Base-by-base conservation (phyloP, 73 alveolate genomes). In the Blepharisma japonicum region DNA sequence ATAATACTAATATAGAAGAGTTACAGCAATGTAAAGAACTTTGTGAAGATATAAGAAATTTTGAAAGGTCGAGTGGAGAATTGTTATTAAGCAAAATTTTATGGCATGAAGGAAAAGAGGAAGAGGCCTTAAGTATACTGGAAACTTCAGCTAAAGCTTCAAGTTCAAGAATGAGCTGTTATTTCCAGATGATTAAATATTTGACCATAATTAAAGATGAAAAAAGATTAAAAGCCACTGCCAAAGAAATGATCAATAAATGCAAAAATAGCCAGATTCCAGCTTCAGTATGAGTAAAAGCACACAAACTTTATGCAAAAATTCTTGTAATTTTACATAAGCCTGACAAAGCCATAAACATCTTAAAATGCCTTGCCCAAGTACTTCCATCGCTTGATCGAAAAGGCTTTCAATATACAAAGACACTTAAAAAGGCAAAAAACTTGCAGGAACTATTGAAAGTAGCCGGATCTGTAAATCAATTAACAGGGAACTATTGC, bases 321-420 rank as follows among this genome's bases (percentile, higher is more conserved):
- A 14, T 14, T 1, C 47, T 61, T 20, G 39, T 61, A 9, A 20
- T 14, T 14, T 2, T n/a, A 14, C 14, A 61, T 20, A 39, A n/a
- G 2, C 23, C 14, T 61, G 74, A 61, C 2, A 61, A 61, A 61
- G 74, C 74, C 2, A 61, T 61, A 0, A n/a, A 14, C 2, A 39
- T 61, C 18, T 25, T 61, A 61, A 61, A 61, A 61, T 14, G 74
- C 46, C 47, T 61, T 20, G 74, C 74, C 23, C 74, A 61, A 61
- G 74, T 5, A 0, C 74, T 14, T 9, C 74, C 74, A 8, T 25
- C 74, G 11, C 74, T 61, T 14, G 47, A n/a, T 5, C 0, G 14
- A 8, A 39, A n/a, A 14, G 11, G 18, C 2, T 14, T 61, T 20
- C 39, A 61, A n/a, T 61, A 61, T 25, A 61, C 74, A 25, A 61